Evolutionary conservation across 306 rosid genomes (phyloP), one percentile per base, ranked within the genome.

Genomic region (Crataegus laevigata): DNA sequence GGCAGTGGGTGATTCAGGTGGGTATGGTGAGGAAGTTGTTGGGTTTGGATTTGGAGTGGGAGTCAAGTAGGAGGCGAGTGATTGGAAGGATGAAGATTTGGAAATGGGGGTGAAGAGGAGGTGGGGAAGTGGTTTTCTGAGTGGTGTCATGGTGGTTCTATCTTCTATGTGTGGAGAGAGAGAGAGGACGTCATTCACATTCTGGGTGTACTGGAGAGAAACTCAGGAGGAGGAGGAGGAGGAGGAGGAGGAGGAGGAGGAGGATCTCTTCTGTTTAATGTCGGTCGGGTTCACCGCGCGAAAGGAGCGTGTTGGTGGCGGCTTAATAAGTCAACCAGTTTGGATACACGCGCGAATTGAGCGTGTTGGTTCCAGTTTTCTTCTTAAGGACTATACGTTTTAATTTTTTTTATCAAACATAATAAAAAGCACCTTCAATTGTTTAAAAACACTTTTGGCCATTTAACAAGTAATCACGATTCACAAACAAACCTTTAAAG

Each of bases 101-200:
- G 28, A 25, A 18, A 0, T 60, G 58, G 26, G 57, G 18, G 11
- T 51, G 52, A 47, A 77, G 76, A 50, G 66, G 24, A 51, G 76
- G 68, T 28, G 66, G 54, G 73, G 50, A 57, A 55, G 45, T 14
- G 43, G 70, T 68, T 43, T 58, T 59, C 82, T 79, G 47, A 79
- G 68, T n/a, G 14, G 38, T 59, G 14, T 30, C 34, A 73, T 65
- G 47, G 15, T 65, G 54, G 54, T 50, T 50, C 54, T 50, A 36
- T 36, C 40, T 36, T 36, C 40, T 36, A 36, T 9, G 40, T 36
- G 10, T 36, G 40, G 19, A 45, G 18, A 40, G 47, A 42, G 47
- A 11, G 14, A 4, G 21, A 47, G 54, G 2, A 47, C 21, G 21
- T 50, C 54, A 15, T 17, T 47, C 52, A 17, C 54, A 50, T 14